These are phyloP conservation scores for Fusarium tanahbumbuense DNA, from an alignment of 2,329 filamentous ascomycete species.

Conservation along the genomic window DNA sequence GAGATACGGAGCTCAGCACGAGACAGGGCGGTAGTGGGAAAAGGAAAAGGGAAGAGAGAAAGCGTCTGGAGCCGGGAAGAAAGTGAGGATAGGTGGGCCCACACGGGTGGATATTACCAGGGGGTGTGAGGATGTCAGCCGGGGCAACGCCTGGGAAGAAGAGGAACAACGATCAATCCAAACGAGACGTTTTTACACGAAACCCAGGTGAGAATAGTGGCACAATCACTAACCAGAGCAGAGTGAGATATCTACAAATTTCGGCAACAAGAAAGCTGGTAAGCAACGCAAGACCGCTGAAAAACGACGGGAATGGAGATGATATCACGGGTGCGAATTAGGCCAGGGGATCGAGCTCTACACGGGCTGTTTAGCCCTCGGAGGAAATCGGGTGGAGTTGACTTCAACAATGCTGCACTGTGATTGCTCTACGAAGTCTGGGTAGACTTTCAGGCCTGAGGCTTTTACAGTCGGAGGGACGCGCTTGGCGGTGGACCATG, in stretches of 20 bases:
- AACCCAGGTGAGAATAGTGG: constrained; percentile 36
- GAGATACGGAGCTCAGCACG: constrained; percentile 50
- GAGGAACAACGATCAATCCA: constrained; percentile 44
- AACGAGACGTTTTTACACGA: constrained; percentile 49
- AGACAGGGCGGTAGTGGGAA: constrained; percentile 52
- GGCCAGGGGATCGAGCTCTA: constrained; percentile 35
- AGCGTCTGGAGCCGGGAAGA: constrained; percentile 52
- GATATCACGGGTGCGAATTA: constrained; percentile 46
- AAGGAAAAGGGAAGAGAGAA: constrained; percentile 57
- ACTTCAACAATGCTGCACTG: constrained; percentile 43
- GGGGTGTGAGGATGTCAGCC: constrained; percentile 51
- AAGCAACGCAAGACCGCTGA: constrained; percentile 20
- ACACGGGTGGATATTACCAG: constrained; percentile 48
- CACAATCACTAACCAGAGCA: constrained; percentile 11
- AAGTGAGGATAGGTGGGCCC: constrained; percentile 53
- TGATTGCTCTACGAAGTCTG: constrained; percentile 47
- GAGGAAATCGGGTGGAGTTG: constrained; percentile 52
- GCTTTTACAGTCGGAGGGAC: constrained; percentile 49
- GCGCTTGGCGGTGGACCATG: constrained; percentile 51
- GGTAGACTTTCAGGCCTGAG: constrained; percentile 49
- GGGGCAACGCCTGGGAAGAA: constrained; percentile 50
- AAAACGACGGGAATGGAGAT: constrained; percentile 26
- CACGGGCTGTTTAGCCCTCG: constrained; percentile 49
- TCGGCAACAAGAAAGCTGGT: not conserved
- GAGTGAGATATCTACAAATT: constrained; percentile 8